These are phyloP conservation scores for Akanthomyces dipterigenus DNA, from an alignment of 2,329 filamentous ascomycete species.

Conservation along the genomic window DNA sequence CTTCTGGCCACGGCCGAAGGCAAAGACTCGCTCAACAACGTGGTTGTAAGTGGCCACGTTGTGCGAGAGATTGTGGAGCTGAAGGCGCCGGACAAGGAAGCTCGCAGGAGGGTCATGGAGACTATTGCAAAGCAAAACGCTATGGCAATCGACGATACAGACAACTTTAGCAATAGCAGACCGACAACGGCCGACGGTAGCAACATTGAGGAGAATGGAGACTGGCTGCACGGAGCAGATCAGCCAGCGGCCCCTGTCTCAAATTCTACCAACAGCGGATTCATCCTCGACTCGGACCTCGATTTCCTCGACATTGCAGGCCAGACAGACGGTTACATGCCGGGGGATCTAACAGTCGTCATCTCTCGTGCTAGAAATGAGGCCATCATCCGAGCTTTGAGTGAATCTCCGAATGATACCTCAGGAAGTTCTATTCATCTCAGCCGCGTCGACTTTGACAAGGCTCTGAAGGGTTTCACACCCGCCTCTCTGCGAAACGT, in stretches of 20 bases:
- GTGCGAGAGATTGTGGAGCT: conserved; percentile 85
- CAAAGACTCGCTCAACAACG: conserved; percentile 86
- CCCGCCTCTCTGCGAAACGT: conserved; percentile 93
- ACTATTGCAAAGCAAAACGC: conserved; percentile 59
- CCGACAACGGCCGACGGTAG: conserved; percentile 51
- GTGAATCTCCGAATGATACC: conserved; percentile 39
- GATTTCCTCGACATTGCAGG: conserved; percentile 92
- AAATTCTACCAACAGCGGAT: conserved; percentile 46
- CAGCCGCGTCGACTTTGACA: conserved; percentile 69
- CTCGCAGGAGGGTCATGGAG: conserved; percentile 75
- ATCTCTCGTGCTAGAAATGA: conserved; percentile 86
- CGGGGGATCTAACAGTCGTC: conserved; percentile 80
- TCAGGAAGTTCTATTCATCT: conserved; percentile 53
- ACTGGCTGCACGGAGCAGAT: conserved; percentile 72
- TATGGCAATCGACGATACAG: conserved; percentile 29
- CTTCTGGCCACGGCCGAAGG: conserved; percentile 85
- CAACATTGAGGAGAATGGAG: conserved; percentile 47
- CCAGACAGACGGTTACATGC: conserved; percentile 96
- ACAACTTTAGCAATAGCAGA: conserved; percentile 42
- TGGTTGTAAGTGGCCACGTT: conserved; percentile 85
- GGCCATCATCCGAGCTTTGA: conserved; percentile 78
- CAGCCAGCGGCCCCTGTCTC: conserved; percentile 39
- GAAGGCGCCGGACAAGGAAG: conserved; percentile 89
- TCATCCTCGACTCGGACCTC: conserved; percentile 66
- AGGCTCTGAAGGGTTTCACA: conserved; percentile 84